phyloP scores from a whole-genome alignment of 768 basidiomycete genomes.

The Sporobolomyces phaffii region DNA sequence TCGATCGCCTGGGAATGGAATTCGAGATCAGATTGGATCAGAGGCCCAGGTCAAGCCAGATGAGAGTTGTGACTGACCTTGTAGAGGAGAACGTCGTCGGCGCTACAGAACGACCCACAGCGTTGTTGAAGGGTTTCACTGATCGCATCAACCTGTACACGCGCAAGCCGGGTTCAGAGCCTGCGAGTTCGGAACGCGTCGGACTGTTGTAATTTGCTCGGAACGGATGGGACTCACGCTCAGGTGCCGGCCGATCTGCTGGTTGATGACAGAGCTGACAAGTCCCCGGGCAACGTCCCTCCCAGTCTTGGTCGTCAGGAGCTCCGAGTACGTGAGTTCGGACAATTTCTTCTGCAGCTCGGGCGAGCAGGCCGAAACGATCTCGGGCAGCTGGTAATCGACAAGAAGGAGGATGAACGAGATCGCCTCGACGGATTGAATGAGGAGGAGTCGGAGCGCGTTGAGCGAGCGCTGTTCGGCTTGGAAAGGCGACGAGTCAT shows the following conservation, averaged over 20 bases:
- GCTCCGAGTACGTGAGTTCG: constrained; percentile 72
- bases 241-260: constrained; percentile 94
- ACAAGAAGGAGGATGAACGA: constrained; percentile 86
- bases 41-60: too few relatives aligned
- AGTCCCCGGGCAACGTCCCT: constrained; percentile 79
- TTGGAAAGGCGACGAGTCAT: constrained; percentile 47
- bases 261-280: constrained; percentile 93
- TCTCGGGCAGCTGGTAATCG: constrained; percentile 81
- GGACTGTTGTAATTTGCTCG: too few relatives aligned
- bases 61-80: constrained; percentile 64
- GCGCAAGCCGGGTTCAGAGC: too few relatives aligned
- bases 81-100: constrained; percentile 95
- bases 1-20: constrained; percentile 79
- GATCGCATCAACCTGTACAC: constrained; percentile 81
- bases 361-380: constrained; percentile 65
- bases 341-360: constrained; percentile 65
- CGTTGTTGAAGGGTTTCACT: constrained; percentile 88
- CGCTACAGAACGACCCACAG: constrained; percentile 95
- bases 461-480: constrained; percentile 65
- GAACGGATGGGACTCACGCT: constrained; percentile 63
- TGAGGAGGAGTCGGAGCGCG: constrained; percentile 60
- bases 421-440: constrained; percentile 84
- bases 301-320: constrained; percentile 78
- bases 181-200: too few relatives aligned
- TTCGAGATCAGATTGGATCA: too few relatives aligned